These are phyloP conservation scores for Brettanomyces sp. DNA, from an alignment of 805 yeast species.

Conservation along the genomic window DNA sequence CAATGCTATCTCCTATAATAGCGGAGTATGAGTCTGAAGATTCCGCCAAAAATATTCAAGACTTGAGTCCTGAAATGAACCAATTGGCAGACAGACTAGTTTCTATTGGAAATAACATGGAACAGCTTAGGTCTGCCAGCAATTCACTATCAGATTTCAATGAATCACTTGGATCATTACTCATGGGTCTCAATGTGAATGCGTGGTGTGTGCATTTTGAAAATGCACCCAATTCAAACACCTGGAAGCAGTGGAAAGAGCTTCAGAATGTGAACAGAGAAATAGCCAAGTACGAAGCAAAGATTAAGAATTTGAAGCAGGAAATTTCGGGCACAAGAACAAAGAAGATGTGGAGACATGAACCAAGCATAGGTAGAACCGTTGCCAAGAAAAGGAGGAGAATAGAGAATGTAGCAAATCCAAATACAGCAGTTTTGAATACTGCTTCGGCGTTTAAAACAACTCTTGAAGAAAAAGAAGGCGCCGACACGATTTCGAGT, in stretches of 20 bases:
- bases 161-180: slow-evolving; percentile 62
- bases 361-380: background rate
- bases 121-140: slow-evolving; percentile 50
- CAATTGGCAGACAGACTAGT: background rate
- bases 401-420: no score
- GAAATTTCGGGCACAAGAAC: no score
- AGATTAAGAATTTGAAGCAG: no score
- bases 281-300: background rate
- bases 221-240: slow-evolving; percentile 14
- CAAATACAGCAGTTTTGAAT: background rate
- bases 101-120: slow-evolving; percentile 44
- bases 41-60: no score
- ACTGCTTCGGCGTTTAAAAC: background rate
- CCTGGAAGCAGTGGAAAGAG: slow-evolving; percentile 13
- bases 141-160: slow-evolving; percentile 56
- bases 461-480: background rate
- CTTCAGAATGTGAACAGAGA: slow-evolving; percentile 7
- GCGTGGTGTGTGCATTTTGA: slow-evolving; percentile 81
- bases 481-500: background rate
- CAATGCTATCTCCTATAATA: no score
- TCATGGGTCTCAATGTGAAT: slow-evolving; percentile 74
- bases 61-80: background rate
- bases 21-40: no score
- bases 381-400: no score
- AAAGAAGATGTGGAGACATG: background rate